Evolutionary conservation across 2,329 filamentous ascomycete genomes (phyloP), one percentile per base, ranked within the genome.

Genomic region (Amphichorda felina): DNA sequence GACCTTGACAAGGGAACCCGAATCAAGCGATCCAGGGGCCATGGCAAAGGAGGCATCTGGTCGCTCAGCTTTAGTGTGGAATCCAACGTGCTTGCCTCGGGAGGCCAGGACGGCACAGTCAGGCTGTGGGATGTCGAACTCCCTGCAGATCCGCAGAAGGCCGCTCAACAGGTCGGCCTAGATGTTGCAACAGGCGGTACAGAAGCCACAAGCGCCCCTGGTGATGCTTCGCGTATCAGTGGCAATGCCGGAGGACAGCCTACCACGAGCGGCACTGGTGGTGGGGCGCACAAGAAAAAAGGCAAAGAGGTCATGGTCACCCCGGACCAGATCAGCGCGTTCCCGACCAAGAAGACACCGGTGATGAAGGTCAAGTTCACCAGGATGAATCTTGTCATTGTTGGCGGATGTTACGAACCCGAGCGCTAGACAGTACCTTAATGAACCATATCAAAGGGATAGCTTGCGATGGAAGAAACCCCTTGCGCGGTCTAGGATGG

Each of bases 311-410:
- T 87, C 4, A 84, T 85, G 49, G 82, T 94, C 30, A 88, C 82
- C 0, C 80, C 87, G 0, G 91, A 98, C 51, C 91, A 96, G 60
- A 93, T 98, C 60, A 86, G 78, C 43, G 88, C 85, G 1, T 96
- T 95, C 53, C 79, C 86, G 1, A 96, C 91, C 4, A 98, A 98
- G 72, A 94, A 94, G 62, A 89, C 82, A 13, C 88, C 89, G 0
- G 84, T 96, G 9, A 84, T 93, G 59, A 91, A 89, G 60, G 88
- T 94, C 36, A 76, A 82, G 50, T 95, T 95, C 50, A 96, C 91
- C 4, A 70, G 86, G 41, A 95, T 94, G 85, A 98, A 98, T 54
- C 59, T 96, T 44, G 81, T 95, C 10, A 68, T 96, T 41, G 87
- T 87, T 16, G 86, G 83, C 32, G 86, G 88, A 17, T 79, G 73